Evolutionary conservation across 2,329 filamentous ascomycete species (phyloP), one percentile per base, ranked within the genome.

Genomic region (Pezicula radicicola): DNA sequence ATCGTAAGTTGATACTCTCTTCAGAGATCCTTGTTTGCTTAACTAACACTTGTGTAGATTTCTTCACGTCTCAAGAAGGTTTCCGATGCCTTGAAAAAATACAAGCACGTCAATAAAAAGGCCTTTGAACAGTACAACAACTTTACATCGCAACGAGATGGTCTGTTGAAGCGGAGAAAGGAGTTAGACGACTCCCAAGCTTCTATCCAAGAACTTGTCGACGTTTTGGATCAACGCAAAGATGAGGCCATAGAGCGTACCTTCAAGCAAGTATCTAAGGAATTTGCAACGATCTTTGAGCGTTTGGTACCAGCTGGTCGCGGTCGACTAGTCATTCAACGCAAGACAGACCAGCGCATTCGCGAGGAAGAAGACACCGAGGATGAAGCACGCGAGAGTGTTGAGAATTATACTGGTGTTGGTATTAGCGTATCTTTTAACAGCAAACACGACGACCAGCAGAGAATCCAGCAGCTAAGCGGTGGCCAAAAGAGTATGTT

Each of bases 391-490:
- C 80, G 85, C 18, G 82, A 83, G 39, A 81, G 78, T 52, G 91
- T 99, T 2, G 94, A 97, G 72, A 97, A 96, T 71, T 99, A 99
- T 68, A 91, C 87, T 5, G 94, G 94, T 54, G 93, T 99, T 7
- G 92, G 92, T 42, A 97, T 99, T 72, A 93, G 89, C 64, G 94
- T 99, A 37, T 96, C 91, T 51, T 99, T 99, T 80, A 99, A 99
- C 76, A 96, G 90, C 61, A 97, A 97, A 72, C 88, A 96, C 59
- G 94, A 99, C 63, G 94, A 99, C 67, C 94, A 99, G 71, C 94
- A 99, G 69, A 89, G 91, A 56, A 97, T 99, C 63, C 91, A 97
- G 72, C 94, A 99, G 71, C 83, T 99, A 57, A 95, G 89, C 62
- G 94, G 94, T 76, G 94, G 94, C 30, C 94, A 99, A 66, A 99